Evolutionary conservation across 2,329 filamentous ascomycete species (phyloP).

Genomic region (Nemania diffusa): DNA sequence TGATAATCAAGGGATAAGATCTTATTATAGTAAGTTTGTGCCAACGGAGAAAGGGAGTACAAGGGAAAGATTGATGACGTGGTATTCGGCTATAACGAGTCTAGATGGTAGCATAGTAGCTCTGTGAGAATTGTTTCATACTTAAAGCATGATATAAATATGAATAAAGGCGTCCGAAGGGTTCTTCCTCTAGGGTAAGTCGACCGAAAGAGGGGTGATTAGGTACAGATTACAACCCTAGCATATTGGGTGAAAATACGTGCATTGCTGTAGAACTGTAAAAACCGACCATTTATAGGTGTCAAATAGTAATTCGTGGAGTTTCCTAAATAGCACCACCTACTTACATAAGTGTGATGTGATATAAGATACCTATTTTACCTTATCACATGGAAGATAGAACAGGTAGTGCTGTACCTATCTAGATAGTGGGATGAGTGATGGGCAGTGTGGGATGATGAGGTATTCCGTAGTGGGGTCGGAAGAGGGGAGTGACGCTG

Average conservation of each 20-base stretch:
- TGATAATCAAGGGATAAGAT: too few species aligned
- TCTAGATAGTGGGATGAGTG: neutral
- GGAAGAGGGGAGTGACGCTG: neutral
- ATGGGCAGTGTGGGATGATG: too few species aligned
- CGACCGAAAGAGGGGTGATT: too few species aligned
- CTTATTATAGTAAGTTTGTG: too few species aligned
- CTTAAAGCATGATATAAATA: neutral
- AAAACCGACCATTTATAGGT: neutral
- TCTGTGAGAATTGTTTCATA: too few species aligned
- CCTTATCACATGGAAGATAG: neutral
- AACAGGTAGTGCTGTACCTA: neutral
- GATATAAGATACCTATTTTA: neutral
- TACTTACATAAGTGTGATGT: neutral
- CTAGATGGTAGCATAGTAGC: too few species aligned
- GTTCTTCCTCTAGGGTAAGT: neutral
- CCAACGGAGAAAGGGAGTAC: too few species aligned
- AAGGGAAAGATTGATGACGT: too few species aligned
- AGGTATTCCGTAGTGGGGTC: too few species aligned
- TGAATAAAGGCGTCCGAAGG: neutral
- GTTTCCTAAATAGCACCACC: neutral
- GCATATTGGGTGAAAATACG: neutral
- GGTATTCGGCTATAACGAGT: too few species aligned
- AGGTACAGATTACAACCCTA: neutral
- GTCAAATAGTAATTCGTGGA: neutral
- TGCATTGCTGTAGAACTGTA: neutral